Evolutionary conservation across 495 filamentous ascomycete species (phyloP).

Genomic region (Talaromyces stipitatus): DNA sequence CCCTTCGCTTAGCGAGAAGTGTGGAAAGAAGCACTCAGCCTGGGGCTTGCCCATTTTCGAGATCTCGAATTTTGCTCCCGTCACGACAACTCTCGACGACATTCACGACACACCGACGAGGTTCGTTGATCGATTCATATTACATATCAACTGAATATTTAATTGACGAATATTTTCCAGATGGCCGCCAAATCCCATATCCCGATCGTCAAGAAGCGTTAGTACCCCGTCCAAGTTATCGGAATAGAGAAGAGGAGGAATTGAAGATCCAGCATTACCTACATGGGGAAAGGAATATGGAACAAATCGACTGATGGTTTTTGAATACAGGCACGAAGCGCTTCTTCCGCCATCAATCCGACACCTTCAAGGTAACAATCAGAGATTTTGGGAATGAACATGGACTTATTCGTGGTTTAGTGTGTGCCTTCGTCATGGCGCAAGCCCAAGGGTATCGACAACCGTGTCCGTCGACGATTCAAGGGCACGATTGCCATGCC

Average conservation of each 20-base stretch:
- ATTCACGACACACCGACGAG: constrained; percentile 15
- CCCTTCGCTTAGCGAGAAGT: constrained; percentile 38
- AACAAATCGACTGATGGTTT: constrained; percentile 21
- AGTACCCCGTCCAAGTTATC: constrained; percentile 30
- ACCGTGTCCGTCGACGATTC: constrained; percentile 82
- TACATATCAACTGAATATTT: background rate
- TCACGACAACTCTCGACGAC: constrained; percentile 43
- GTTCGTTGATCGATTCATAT: background rate
- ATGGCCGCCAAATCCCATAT: constrained; percentile 99
- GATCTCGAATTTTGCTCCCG: constrained; percentile 35
- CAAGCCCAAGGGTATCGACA: constrained; percentile 99
- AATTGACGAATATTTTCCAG: constrained; percentile 32
- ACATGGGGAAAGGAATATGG: constrained; percentile 7
- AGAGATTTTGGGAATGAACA: background rate
- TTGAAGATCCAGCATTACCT: background rate
- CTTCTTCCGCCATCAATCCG: constrained; percentile 94
- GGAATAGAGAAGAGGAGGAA: background rate
- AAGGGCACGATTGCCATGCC: constrained; percentile 94
- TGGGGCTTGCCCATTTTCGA: constrained; percentile 27
- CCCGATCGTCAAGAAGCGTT: constrained; percentile 99
- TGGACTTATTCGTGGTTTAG: constrained; percentile 10
- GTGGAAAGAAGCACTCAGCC: constrained; percentile 26
- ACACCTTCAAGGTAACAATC: constrained; percentile 62
- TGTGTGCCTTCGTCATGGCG: constrained; percentile 81
- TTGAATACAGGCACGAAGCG: constrained; percentile 62